Percentiles rank a stretch among this genome's conserved stretches.
phyloP scores from a whole-genome alignment of 306 rosid genomes.

The Corylus heterophylla region DNA sequence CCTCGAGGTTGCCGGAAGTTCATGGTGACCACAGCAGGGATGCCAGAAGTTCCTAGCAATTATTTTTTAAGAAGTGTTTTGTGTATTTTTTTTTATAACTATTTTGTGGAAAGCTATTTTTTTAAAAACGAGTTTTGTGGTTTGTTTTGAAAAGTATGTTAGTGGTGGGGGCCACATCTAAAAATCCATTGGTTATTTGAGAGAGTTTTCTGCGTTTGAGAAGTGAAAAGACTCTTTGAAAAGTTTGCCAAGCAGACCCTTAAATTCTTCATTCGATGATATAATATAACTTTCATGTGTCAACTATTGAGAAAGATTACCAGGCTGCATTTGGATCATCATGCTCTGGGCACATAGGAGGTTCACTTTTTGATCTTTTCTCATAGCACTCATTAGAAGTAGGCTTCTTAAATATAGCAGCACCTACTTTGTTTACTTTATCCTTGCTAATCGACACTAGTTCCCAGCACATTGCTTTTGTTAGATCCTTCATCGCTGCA shows the following conservation, averaged over 20 bases:
- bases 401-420: constrained; percentile 85
- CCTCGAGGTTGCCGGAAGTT: too few species aligned
- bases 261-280: neutral
- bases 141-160: too few species aligned
- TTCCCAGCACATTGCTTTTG: constrained; percentile 91
- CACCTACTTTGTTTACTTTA: constrained; percentile 72
- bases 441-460: constrained; percentile 74
- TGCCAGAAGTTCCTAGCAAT: too few species aligned
- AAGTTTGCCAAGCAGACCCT: neutral
- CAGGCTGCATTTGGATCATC: constrained; percentile 95
- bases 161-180: too few species aligned
- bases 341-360: constrained; percentile 66
- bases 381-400: constrained; percentile 81
- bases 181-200: too few species aligned
- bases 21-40: too few species aligned
- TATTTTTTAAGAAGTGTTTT: too few species aligned
- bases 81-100: too few species aligned
- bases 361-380: constrained; percentile 61
- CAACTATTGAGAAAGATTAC: constrained; percentile 41
- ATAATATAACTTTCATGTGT: neutral
- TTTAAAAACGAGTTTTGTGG: too few species aligned
- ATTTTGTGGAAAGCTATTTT: too few species aligned
- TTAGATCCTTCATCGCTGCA: constrained; percentile 81
- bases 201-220: too few species aligned
- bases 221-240: too few species aligned